A percentile compares a stretch with the other conserved stretches of the same genome.
These are phyloP conservation scores for Nakazawaea anatomiae DNA, from an alignment of 805 yeast genomes.

Conservation along the genomic window DNA sequence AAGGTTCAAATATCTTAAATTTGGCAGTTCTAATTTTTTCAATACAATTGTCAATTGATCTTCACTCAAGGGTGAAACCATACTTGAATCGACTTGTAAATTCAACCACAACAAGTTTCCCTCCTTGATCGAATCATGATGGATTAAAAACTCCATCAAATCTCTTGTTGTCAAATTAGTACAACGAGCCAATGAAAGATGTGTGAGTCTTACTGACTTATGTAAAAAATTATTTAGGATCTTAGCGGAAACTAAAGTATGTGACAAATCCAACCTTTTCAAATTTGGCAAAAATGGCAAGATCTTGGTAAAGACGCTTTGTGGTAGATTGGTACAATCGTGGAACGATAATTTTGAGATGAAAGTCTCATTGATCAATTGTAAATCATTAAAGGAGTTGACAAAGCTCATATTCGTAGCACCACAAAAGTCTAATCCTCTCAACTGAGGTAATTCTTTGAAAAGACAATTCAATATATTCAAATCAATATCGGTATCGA, in stretches of 20 bases:
- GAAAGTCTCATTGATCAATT: conserved; percentile 19
- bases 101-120: conserved; percentile 45
- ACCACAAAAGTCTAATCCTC: conserved; percentile 84
- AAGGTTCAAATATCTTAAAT: conserved; percentile 41
- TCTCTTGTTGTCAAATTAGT: conserved; percentile 68
- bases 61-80: conserved; percentile 42
- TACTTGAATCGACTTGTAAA: conserved; percentile 47
- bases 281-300: conserved; percentile 53
- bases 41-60: conserved; percentile 38
- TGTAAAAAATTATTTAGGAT: conserved; percentile 49
- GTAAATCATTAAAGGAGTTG: conserved; percentile 44
- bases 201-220: conserved; percentile 56
- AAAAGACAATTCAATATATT: conserved; percentile 51
- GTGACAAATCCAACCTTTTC: conserved; percentile 71
- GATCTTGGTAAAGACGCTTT: conserved; percentile 46
- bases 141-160: conserved; percentile 58
- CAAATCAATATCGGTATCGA: conserved; percentile 72
- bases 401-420: conserved; percentile 64
- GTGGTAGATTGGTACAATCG: conserved; percentile 76
- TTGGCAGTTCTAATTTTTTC: conserved; percentile 36
- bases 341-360: conserved; percentile 63
- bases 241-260: conserved; percentile 69
- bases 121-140: conserved; percentile 55
- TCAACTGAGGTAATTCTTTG: conserved; percentile 46
- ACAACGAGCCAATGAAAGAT: conserved; percentile 62